These are phyloP conservation scores for Strobilomyces dryophilus DNA, from an alignment of 768 basidiomycete genomes.

Conservation along the genomic window DNA sequence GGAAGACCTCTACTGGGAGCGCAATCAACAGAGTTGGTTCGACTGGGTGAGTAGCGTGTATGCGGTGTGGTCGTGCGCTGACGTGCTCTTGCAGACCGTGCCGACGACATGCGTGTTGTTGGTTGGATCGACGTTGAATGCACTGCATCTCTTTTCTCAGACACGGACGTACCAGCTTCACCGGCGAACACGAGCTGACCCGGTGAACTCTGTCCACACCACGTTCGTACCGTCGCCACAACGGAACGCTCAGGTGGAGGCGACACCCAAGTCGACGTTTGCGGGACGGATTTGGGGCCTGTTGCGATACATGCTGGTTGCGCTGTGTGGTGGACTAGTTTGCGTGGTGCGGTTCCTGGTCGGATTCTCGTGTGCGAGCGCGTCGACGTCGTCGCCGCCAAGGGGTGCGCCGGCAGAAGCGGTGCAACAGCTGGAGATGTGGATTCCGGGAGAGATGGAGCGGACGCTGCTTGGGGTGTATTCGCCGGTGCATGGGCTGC, in stretches of 20 bases:
- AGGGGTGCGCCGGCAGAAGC: constrained; percentile 40
- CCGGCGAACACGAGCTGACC: constrained; percentile 47
- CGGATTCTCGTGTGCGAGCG: constrained; percentile 48
- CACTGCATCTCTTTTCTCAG: constrained; percentile 66
- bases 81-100: constrained; percentile 47
- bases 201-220: constrained; percentile 66
- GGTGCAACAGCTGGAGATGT: constrained; percentile 76
- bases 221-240: constrained; percentile 53
- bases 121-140: constrained; percentile 50
- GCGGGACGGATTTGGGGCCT: constrained; percentile 33
- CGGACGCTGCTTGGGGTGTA: constrained; percentile 67
- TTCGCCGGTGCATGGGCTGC: constrained; percentile 69
- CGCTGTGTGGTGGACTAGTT: constrained; percentile 49
- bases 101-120: constrained; percentile 58
- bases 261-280: constrained; percentile 43
- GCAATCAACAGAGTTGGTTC: constrained; percentile 63
- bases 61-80: constrained; percentile 10
- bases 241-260: constrained; percentile 18
- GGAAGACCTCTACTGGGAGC: constrained; percentile 75
- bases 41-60: constrained; percentile 59
- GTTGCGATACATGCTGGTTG: constrained; percentile 33
- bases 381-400: constrained; percentile 31
- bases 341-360: constrained; percentile 65
- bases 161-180: constrained; percentile 67
- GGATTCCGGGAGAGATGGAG: constrained; percentile 73